Base-by-base conservation (phyloP, 192 early-diverging fungal genomes). In the Spinellus fusiger region DNA sequence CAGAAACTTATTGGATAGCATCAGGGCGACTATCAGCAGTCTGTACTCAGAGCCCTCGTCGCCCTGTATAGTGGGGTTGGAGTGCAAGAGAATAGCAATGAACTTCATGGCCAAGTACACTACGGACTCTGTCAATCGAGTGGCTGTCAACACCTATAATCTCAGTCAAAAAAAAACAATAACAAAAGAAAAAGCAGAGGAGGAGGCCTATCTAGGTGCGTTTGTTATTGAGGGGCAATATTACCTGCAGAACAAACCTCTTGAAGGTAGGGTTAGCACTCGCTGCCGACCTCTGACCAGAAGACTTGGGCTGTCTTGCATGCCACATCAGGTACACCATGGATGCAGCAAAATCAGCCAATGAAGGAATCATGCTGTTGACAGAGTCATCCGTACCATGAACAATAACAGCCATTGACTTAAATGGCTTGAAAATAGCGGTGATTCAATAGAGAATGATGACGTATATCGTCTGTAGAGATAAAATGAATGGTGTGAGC, bases 1-100 rank as follows among this genome's bases (percentile, higher is more conserved):
- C 23, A 91, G 70, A 37, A 83, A 85, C 60, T 94, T 94, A 81
- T 89, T 92, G 48, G 89, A 84, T n/a, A 82, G 37, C 61, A 82
- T 82, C 47, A 82, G 29, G 0, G 80, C 77, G 27, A 79, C 78
- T 9, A 74, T 79, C 55, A 82, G 80, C 31, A 80, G 62, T 32
- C 78, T 64, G 47, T 82, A 82, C 56, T 82, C 80, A 0, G 80
- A 77, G 1, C 80, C 80, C 31, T 82, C 74, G 6, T 73, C 80
- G 0, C 77, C 74, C 66, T 77, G 64, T 67, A 73, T 73, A 3
- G 61, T 49, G 1, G 71, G 71, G 47, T 68, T 73, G 16, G 61
- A 51, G 23, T 64, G 54, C 61, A 77, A 65, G 27, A 79, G 53
- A 40, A 68, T 75, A 44, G 72, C 71, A 38, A 82, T 77, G 32